Conservation (phyloP, 306 rosid species). For the Dalbergia cochinchinensis region DNA sequence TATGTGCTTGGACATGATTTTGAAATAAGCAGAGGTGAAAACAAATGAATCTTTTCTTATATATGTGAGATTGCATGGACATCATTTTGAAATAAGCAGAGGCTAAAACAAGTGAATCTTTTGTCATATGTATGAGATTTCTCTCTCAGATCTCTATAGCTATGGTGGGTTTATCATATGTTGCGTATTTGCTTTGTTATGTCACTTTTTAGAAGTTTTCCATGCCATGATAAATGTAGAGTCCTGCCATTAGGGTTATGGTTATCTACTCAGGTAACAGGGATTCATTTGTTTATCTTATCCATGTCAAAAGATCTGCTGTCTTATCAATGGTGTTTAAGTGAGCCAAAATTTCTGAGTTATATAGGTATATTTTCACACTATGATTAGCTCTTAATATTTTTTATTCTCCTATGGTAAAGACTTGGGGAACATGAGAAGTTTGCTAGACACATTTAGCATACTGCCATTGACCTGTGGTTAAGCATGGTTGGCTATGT, state of each 20-base stretch:
- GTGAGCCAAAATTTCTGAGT: background rate
- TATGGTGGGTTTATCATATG: background rate
- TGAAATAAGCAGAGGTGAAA: background rate
- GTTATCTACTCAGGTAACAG: background rate
- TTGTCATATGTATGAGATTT: background rate
- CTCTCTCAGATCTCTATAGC: too few species aligned
- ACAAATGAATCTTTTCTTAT: background rate
- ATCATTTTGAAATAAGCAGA: background rate
- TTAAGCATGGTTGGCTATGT: background rate
- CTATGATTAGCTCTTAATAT: background rate
- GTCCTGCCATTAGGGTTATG: background rate
- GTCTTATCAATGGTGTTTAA: background rate
- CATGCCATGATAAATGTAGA: background rate
- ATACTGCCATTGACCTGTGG: background rate
- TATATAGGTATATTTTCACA: background rate
- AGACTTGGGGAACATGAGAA: background rate
- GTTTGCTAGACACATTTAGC: background rate
- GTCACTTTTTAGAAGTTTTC: background rate
- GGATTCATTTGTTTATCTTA: slow-evolving; percentile 9
- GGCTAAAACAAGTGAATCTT: background rate
- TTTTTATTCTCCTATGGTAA: background rate
- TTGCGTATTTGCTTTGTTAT: slow-evolving; percentile 10
- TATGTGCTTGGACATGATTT: background rate
- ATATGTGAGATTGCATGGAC: background rate
- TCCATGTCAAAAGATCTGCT: background rate